Conservation (phyloP, 2,329 filamentous ascomycete genomes). For the Fusarium sororula region DNA sequence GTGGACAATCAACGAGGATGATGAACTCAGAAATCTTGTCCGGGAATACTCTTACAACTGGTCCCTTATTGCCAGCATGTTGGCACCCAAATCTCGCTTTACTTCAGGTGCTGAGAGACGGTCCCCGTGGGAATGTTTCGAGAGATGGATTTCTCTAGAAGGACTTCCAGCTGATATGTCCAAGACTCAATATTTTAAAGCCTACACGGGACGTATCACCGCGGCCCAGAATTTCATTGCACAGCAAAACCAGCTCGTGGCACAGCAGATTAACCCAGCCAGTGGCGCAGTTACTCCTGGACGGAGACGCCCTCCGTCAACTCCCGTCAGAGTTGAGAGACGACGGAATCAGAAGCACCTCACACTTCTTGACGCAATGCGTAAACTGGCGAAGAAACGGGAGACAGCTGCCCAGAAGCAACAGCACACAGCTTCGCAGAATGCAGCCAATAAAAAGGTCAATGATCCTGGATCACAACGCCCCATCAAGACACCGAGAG, state of each 20-base stretch:
- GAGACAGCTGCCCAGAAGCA: conserved; percentile 88
- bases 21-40: conserved; percentile 84
- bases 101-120: conserved; percentile 88
- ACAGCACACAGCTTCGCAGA: conserved; percentile 80
- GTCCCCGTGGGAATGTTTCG: conserved; percentile 98
- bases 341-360: conserved; percentile 87
- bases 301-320: conserved; percentile 73
- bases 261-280: conserved; percentile 59
- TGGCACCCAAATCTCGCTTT: conserved; percentile 78
- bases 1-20: conserved; percentile 91
- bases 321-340: conserved; percentile 85
- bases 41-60: conserved; percentile 97
- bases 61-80: conserved; percentile 88
- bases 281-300: conserved; percentile 49
- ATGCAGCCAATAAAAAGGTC: conserved; percentile 83
- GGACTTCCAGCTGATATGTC: conserved; percentile 92
- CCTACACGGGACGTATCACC: conserved; percentile 70
- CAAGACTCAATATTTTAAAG: conserved; percentile 93
- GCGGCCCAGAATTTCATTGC: conserved; percentile 64
- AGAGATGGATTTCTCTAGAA: conserved; percentile 93
- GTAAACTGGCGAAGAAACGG: conserved; percentile 93
- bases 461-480: conserved; percentile 68
- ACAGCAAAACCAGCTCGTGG: conserved; percentile 61
- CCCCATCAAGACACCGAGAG: conserved; percentile 79
- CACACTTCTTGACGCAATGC: conserved; percentile 91